Conservation (phyloP, 208 protist genomes). For the Trypanosoma mega region DNA sequence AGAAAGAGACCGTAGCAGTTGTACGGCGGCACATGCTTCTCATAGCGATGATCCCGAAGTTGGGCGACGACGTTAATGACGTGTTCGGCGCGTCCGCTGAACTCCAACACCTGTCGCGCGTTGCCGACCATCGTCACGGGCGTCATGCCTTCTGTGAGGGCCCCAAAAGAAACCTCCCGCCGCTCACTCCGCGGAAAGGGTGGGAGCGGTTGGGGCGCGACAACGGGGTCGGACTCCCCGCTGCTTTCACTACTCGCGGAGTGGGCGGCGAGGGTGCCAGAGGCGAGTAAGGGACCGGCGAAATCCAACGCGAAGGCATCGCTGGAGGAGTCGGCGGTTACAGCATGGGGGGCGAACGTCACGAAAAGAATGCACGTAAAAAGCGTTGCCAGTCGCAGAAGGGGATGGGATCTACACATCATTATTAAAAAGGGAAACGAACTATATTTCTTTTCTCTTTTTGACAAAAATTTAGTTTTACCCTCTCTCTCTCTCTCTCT, state of each 20-base stretch:
- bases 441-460: no score
- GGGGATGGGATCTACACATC: no score
- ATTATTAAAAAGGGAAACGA: no score
- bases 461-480: no score
- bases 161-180: not conserved
- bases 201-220: not conserved
- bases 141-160: not conserved
- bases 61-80: constrained; percentile 47
- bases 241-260: not conserved
- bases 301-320: no score
- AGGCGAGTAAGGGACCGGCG: not conserved
- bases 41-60: constrained; percentile 44
- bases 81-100: constrained; percentile 28
- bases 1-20: constrained; percentile 56
- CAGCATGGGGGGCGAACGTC: no score
- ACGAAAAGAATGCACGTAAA: no score
- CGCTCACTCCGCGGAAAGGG: not conserved
- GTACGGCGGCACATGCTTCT: constrained; percentile 18
- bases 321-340: no score
- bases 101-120: constrained; percentile 36
- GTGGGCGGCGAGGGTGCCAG: not conserved
- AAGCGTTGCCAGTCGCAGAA: no score
- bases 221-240: not conserved
- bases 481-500: no score
- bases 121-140: constrained; percentile 22